Conservation (phyloP, 1,284 basidiomycete genomes). For the Cutaneotrichosporon sp. region DNA sequence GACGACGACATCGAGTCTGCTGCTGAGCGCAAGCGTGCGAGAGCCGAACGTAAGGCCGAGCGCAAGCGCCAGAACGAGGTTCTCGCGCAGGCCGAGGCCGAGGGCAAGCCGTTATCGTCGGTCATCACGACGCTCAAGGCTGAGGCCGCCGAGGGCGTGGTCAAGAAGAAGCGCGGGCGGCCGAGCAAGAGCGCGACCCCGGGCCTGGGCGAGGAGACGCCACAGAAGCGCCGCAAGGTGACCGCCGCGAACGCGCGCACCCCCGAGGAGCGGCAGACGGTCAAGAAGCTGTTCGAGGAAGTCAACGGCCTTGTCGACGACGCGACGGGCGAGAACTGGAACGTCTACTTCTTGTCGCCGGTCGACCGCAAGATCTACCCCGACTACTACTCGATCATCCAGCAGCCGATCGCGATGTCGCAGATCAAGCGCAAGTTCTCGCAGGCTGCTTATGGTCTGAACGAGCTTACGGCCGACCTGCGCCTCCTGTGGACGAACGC, state of each 20-base stretch:
- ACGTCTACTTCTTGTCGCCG: constrained; percentile 77
- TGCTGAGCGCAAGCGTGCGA: constrained; percentile 41
- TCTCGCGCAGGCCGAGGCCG: constrained; percentile 43
- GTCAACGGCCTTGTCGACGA: constrained; percentile 44
- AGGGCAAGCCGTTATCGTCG: constrained; percentile 43
- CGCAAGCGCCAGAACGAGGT: constrained; percentile 45
- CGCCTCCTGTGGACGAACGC: constrained; percentile 90
- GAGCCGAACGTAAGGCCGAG: constrained; percentile 39
- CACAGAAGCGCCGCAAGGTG: constrained; percentile 49
- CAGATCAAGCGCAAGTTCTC: constrained; percentile 81
- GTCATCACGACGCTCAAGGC: constrained; percentile 32
- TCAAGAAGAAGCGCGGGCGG: constrained; percentile 48
- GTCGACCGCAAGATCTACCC: constrained; percentile 83
- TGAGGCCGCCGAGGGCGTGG: constrained; percentile 23
- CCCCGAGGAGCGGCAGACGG: constrained; percentile 28
- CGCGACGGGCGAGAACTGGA: constrained; percentile 71
- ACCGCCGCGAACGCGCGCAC: constrained; percentile 16
- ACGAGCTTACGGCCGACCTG: constrained; percentile 76
- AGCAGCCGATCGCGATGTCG: constrained; percentile 79
- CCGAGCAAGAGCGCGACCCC: constrained; percentile 45
- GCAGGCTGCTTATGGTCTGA: constrained; percentile 73
- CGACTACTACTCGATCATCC: constrained; percentile 79
- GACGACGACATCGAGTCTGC: constrained; percentile 69
- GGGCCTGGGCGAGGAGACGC: constrained; percentile 44
- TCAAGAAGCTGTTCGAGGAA: constrained; percentile 62